Evolutionary conservation across 306 rosid genomes (phyloP), one percentile per base, ranked within the genome.

Genomic region (Casuarina equisetifolia): DNA sequence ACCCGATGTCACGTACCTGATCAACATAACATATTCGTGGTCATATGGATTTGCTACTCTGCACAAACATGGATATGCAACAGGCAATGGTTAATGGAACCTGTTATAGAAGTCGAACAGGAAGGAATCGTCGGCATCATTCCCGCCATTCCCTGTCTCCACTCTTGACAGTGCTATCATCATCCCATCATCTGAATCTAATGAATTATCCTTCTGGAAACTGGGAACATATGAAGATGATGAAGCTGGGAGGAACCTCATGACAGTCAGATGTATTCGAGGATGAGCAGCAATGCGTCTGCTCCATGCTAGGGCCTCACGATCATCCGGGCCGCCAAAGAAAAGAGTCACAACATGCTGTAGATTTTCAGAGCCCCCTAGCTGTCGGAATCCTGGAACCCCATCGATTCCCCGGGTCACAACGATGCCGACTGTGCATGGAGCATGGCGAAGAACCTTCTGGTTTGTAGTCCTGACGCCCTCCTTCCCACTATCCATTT

Each of bases 261-360:
- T 80, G 67, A 95, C 82, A 9, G 98, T 95, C 80, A 95, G 72
- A 53, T 91, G 89, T 3, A 92, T 61, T 1, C 74, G 80, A 0
- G 90, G 72, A 70, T 89, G 89, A 4, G 77, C 79, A 0, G 97
- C 89, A 4, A 95, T 95, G 69, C 97, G 79, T 72, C 86, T 77
- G 80, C 96, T 91, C 97, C 97, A 95, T 1, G 96, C 88, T 63
- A 95, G 79, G 0, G 97, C 98, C 76, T 95, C 97, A 0, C 97
- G 93, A 15, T 95, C 97, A 49, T 95, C 98, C 0, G 93, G 84
- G 0, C 98, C 97, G 0, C 97, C 92, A 0, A 95, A 91, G 83
- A 95, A 95, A 7, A 92, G 88, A 2, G 96, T 84, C 10, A 89
- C 97, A 62, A 95, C 86, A 25, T 88, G 93, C 20, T 88, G 97